Evolutionary conservation across 2,329 filamentous ascomycete genomes (phyloP), one percentile per base, ranked within the genome.

Genomic region (Tolypocladium paradoxum): DNA sequence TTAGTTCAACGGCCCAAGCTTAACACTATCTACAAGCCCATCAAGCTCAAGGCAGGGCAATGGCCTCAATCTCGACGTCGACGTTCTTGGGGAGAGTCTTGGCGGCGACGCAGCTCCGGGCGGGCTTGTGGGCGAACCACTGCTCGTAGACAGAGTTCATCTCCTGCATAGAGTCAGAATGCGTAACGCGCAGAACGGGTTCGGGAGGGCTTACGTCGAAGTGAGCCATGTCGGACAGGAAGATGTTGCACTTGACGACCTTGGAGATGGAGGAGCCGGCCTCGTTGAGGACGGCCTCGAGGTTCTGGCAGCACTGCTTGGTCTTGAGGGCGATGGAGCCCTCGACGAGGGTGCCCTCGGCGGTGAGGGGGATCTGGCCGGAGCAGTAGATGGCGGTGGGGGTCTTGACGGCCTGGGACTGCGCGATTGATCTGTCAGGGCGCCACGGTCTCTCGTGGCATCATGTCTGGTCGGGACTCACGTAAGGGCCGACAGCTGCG

Each of bases 161-260:
- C 68, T 83, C 83, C 68, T 79, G 54, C 8, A 20, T 8, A 18
- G 22, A 35, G 4, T 45, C 18, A 47, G 47, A 1, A 54, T 20
- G n/a, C n/a, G 20, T 33, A 34, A 14, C n/a, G 11, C 20, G 16
- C 7, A 6, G 14, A 14, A 48, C 20, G 20, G 49, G 11, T n/a
- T 14, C 5, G 22, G 6, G 5, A 8, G 7, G 11, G 67, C 76
- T 60, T 65, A 79, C 77, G 49, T 80, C 84, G 67, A 97, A 97
- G 73, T 93, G 79, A 58, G 78, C 81, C 92, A 97, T 97, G 71
- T 95, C 87, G 50, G 87, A 85, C 57, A 97, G 75, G 79, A 96
- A 97, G 66, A 96, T 86, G 68, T 84, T 89, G 62, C 90, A 87
- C 80, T 96, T 96, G 73, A 96, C 88, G 48, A 96, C 85, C 70